Evolutionary conservation across 495 filamentous ascomycete species (phyloP).

Genomic region (Xylaria curta): DNA sequence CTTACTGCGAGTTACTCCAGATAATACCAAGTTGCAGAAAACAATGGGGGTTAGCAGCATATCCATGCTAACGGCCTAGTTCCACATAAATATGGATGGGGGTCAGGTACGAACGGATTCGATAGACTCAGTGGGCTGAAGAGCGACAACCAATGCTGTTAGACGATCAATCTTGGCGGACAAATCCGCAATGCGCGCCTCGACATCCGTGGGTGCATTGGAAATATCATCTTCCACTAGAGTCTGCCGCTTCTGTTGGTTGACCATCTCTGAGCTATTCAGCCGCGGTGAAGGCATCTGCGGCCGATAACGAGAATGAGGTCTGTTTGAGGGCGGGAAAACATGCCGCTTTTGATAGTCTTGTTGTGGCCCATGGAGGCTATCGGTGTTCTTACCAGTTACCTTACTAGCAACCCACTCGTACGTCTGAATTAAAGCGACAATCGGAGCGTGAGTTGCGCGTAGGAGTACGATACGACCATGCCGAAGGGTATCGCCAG

Average conservation of each 20-base stretch:
- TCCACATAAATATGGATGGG: background rate
- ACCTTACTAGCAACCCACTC: constrained; percentile 49
- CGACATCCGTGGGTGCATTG: constrained; percentile 45
- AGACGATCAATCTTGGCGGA: constrained; percentile 55
- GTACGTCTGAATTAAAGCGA: constrained; percentile 56
- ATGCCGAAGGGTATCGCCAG: constrained; percentile 68
- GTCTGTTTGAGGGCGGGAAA: constrained; percentile 20
- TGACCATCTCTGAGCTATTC: constrained; percentile 31
- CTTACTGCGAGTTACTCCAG: background rate
- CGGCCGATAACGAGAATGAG: constrained; percentile 29
- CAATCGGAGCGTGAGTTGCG: constrained; percentile 61
- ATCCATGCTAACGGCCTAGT: background rate
- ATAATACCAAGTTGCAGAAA: background rate
- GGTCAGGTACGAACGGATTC: constrained; percentile 30
- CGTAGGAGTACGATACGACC: constrained; percentile 81
- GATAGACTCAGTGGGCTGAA: constrained; percentile 40
- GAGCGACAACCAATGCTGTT: constrained; percentile 48
- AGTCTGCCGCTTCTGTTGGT: constrained; percentile 23
- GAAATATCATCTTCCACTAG: constrained; percentile 36
- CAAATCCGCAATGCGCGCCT: constrained; percentile 52
- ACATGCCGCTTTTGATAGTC: constrained; percentile 23
- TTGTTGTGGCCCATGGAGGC: constrained; percentile 45
- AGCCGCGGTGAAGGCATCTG: constrained; percentile 30
- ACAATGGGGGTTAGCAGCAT: background rate
- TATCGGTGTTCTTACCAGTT: constrained; percentile 34